Base-by-base conservation (phyloP, 352 stramenopile genomes). In the Globisporangium alternatum region DNA sequence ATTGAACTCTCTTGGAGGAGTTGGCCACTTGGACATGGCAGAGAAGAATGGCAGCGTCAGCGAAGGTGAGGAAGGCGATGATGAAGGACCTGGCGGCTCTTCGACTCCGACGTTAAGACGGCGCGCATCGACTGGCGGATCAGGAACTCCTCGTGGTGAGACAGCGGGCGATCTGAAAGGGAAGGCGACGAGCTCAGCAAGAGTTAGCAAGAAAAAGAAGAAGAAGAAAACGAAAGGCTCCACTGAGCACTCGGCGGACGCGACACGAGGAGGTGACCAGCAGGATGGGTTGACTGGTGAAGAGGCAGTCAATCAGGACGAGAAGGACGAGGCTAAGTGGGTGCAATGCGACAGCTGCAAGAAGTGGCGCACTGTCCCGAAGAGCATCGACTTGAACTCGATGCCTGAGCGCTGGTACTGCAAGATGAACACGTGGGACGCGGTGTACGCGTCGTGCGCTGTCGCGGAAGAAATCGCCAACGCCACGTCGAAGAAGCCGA, bases 351-450 rank as follows among this genome's bases (percentile, higher is more conserved):
- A 99, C 57, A 80, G 77, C 37, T 99, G 96, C 78, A 86, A 90
- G 39, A 98, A 98, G 69, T 99, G 96, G 96, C 90, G 96, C 44
- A 96, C 94, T 15, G 83, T 99, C 15, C 90, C 96, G 5, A 87
- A 81, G 56, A 72, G 81, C 37, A 83, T 98, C 21, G 86, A 98
- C 66, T 66, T 95, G 51, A 80, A 97, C 30, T 76, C 76, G 17
- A 93, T 99, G 71, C 95, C 96, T 10, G 91, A 98, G 35, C 79
- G 90, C 57, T 99, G 96, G 97, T 99, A 97, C 67, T 99, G 97
- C 75, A 80, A 91, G 57, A 93, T 99, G 81, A 99, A 99, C 75
- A 84, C 78, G 9, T 98, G 93, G 84, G 91, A 98, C 69, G 64
- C 71, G 21, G 88, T 79, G 43, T 87, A 89, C 49, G 91, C 85